A percentile compares a stretch with the other conserved stretches of the same genome.
Evolutionary conservation across 1,139 yeast genomes (phyloP).

Genomic region (Casaregolazyma lundiana): DNA sequence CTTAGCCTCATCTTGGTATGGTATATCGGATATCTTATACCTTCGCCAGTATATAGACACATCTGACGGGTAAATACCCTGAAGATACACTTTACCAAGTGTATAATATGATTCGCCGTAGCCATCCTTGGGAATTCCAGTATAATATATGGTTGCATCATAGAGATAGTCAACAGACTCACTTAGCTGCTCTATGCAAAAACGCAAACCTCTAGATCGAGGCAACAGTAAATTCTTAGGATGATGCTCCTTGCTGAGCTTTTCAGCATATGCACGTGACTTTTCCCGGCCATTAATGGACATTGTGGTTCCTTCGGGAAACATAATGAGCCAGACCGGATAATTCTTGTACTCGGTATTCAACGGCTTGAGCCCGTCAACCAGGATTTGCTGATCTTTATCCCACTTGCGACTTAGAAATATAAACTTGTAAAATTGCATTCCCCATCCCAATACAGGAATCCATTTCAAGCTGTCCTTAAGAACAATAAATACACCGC

Average conservation of each 20-base stretch:
- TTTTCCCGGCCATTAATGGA: slow-evolving; percentile 59
- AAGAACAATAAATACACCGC: slow-evolving; percentile 65
- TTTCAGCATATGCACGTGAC: slow-evolving; percentile 53
- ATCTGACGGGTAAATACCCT: slow-evolving; percentile 65
- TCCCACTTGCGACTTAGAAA: slow-evolving; percentile 86
- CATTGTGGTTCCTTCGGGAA: slow-evolving; percentile 94
- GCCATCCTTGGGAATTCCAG: slow-evolving; percentile 55
- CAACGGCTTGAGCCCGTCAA: slow-evolving; percentile 50
- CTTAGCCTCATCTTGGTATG: slow-evolving; percentile 48
- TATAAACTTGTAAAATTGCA: slow-evolving; percentile 73
- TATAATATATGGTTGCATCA: slow-evolving; percentile 80
- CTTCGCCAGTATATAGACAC: slow-evolving; percentile 64
- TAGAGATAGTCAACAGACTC: slow-evolving; percentile 64
- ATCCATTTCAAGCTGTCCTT: slow-evolving; percentile 70
- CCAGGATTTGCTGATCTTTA: slow-evolving; percentile 57
- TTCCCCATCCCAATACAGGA: slow-evolving; percentile 84
- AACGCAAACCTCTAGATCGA: slow-evolving; percentile 71
- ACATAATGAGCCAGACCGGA: slow-evolving; percentile 56
- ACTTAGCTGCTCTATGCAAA: slow-evolving; percentile 55
- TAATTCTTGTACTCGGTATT: slow-evolving; percentile 35
- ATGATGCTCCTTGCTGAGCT: slow-evolving; percentile 36
- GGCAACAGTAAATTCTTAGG: slow-evolving; percentile 73
- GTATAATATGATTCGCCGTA: slow-evolving; percentile 79
- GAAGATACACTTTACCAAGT: slow-evolving; percentile 56
- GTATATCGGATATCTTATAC: slow-evolving; percentile 57